Base-by-base conservation (phyloP, 306 rosid genomes). In the Castanea sativa region DNA sequence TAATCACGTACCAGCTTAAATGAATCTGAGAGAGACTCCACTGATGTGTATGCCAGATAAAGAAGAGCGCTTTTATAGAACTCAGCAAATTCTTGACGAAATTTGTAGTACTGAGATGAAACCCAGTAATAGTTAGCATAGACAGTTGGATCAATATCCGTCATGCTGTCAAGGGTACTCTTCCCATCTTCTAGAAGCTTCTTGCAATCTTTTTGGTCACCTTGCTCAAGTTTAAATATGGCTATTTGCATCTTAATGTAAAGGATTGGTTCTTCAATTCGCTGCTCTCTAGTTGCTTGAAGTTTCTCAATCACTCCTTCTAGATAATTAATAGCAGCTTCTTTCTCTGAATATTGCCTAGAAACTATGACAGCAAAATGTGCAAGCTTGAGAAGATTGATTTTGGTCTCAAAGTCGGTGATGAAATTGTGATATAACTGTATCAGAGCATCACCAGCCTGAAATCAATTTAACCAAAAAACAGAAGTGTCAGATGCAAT, bases 21-120 rank as follows among this genome's bases (percentile, higher is more conserved):
- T 52, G 99, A 93, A 6, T 93, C 99, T n/a, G 99, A 93, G 38
- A 96, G 97, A 74, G 97, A 88, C 71, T 96, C 99, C 87, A 93
- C 99, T 74, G 98, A 90, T 10, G 93, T 96, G 83, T 96, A 96
- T 55, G 98, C 99, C 76, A 96, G 84, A 81, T 96, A 96, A 83
- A 96, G 99, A 89, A 96, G 99, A 79, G 99, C 97, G 77, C 92
- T 91, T 88, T 87, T 96, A 85, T 96, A 96, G 94, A 96, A 96
- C 86, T 96, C 99, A 2, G 99, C 98, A 90, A 91, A 96, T 79
- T 96, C 99, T 85, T 88, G 94, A 21, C 93, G 92, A 25, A 91
- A 87, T 63, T 96, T 96, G 43, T 92, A 69, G 83, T 78, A 93
- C 80, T 96, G 99, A 82, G 97, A 96, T 73, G 99, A 89, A 41